phyloP scores from a whole-genome alignment of 1,139 yeast genomes.

The Tardiomyces blankii region DNA sequence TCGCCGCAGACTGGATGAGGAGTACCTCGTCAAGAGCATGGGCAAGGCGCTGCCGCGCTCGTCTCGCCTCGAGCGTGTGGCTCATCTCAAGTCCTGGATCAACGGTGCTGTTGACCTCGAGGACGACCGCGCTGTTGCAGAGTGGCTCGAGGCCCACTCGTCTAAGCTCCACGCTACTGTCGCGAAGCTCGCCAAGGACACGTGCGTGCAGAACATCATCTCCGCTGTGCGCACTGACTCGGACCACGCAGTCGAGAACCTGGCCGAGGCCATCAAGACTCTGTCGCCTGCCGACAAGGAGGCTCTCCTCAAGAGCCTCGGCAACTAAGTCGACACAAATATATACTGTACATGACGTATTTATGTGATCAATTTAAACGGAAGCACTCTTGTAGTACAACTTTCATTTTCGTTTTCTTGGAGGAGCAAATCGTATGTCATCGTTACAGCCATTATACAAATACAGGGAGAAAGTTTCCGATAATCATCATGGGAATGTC shows the following conservation, averaged over 20 bases:
- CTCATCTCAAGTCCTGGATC: conserved; percentile 80
- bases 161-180: conserved; percentile 48
- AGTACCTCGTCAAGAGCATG: conserved; percentile 68
- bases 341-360: no score
- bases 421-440: background rate
- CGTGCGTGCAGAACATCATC: conserved; percentile 13
- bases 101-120: conserved; percentile 62
- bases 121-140: conserved; percentile 69
- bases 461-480: conserved; percentile 41
- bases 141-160: conserved; percentile 79
- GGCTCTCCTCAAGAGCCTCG: conserved; percentile 28
- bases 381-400: background rate
- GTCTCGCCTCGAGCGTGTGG: conserved; percentile 67
- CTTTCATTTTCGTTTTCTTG: no score
- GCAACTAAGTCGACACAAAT: no score
- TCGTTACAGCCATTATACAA: conserved; percentile 3
- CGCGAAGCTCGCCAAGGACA: conserved; percentile 36
- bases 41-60: conserved; percentile 52
- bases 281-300: conserved; percentile 54
- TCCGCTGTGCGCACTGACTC: conserved; percentile 10
- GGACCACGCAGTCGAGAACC: conserved; percentile 36
- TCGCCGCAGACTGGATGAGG: conserved; percentile 92
- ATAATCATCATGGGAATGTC: conserved; percentile 96
- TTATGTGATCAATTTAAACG: background rate
- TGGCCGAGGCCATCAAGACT: conserved; percentile 49